Percentiles rank a stretch among this genome's conserved stretches.
Evolutionary conservation across 768 basidiomycete genomes (phyloP).

Genomic region (Lactarius sp.): DNA sequence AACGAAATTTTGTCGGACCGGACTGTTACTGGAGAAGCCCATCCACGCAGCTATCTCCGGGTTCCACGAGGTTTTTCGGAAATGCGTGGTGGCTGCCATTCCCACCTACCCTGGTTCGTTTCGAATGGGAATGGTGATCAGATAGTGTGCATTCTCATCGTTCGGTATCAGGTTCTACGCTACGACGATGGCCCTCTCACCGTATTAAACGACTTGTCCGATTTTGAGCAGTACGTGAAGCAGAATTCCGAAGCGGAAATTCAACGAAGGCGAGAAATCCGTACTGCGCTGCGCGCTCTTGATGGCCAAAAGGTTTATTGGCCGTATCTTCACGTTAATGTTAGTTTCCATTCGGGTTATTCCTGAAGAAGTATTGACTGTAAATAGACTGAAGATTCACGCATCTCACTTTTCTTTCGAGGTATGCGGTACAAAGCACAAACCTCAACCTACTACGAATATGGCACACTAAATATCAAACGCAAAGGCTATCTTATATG

Average conservation of each 20-base stretch:
- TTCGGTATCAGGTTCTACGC: conserved; percentile 47
- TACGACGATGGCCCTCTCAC: conserved; percentile 57
- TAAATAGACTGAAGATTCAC: conserved; percentile 44
- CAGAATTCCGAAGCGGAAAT: conserved; percentile 56
- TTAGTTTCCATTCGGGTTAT: conserved; percentile 29
- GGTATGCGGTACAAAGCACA: conserved; percentile 48
- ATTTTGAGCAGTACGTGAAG: conserved; percentile 53
- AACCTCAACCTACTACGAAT: conserved; percentile 42
- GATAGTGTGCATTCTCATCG: not conserved
- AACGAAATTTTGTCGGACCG: conserved; percentile 57
- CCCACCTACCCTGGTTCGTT: conserved; percentile 59
- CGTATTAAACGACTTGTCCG: conserved; percentile 42
- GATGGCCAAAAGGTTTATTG: conserved; percentile 58
- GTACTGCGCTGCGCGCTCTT: conserved; percentile 58
- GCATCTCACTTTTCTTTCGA: conserved; percentile 41
- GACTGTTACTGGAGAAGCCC: conserved; percentile 64
- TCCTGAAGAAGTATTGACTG: conserved; percentile 1
- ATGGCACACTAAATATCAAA: conserved; percentile 47
- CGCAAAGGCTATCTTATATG: conserved; percentile 48
- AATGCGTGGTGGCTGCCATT: conserved; percentile 81
- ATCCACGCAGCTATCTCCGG: conserved; percentile 29
- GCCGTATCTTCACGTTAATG: conserved; percentile 58
- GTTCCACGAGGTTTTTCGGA: conserved; percentile 55
- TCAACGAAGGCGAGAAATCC: conserved; percentile 48
- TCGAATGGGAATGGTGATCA: not conserved